Evolutionary conservation across 129 eudicot genomes (phyloP).

Genomic region (Kitagawia praeruptora): DNA sequence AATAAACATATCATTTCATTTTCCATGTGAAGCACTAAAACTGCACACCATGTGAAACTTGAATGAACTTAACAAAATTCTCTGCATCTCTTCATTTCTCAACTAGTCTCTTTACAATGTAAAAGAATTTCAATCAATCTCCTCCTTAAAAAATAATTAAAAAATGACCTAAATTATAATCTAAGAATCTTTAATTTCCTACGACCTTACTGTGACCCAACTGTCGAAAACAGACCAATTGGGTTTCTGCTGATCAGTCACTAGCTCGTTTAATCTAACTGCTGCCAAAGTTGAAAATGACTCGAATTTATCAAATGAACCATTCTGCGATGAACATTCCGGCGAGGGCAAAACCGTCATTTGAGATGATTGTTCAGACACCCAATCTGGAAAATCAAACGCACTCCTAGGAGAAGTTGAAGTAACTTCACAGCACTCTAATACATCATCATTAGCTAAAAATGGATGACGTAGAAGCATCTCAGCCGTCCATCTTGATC

Average conservation of each 20-base stretch:
- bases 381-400: constrained; percentile 75
- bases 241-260: constrained; percentile 33
- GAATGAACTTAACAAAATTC: constrained; percentile 22
- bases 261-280: constrained; percentile 36
- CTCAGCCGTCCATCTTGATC: constrained; percentile 92
- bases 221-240: constrained; percentile 52
- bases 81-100: constrained; percentile 6
- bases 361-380: constrained; percentile 22
- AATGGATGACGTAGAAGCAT: constrained; percentile 79
- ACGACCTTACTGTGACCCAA: constrained; percentile 54
- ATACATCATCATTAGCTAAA: constrained; percentile 16
- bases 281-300: constrained; percentile 22
- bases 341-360: constrained; percentile 28
- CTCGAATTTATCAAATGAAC: background rate
- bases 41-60: background rate
- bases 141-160: background rate
- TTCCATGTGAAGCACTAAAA: background rate
- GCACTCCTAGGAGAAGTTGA: constrained; percentile 62
- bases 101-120: constrained; percentile 17
- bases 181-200: background rate
- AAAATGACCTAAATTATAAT: constrained; percentile 3
- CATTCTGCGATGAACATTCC: background rate
- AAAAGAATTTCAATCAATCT: background rate
- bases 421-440: constrained; percentile 12
- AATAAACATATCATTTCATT: background rate